Evolutionary conservation across 768 basidiomycete genomes (phyloP), one percentile per base, ranked within the genome.

Genomic region (Rubroboletus satanas): DNA sequence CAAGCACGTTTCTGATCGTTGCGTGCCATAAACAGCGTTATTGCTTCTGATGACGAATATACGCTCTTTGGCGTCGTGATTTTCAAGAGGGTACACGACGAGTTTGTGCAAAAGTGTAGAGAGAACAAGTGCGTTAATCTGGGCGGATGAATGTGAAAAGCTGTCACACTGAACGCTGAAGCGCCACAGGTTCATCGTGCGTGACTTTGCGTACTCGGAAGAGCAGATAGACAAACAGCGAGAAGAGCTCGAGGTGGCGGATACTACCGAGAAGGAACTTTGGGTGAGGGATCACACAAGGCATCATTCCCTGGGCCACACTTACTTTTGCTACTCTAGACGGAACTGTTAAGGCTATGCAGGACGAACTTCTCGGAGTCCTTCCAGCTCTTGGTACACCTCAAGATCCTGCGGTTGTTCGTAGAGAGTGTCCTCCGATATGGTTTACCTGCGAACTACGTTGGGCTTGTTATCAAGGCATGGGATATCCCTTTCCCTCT

Each of bases 281-380:
- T 98, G 97, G 97, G 95, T 96, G 66, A 61, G 85, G n/a, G 32
- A 42, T 21, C 26, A 8, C 15, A 11, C 29, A 18, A 36, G 35
- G 8, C 7, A 7, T 28, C 23, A 8, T 31, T 23, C 23, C 10
- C 33, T 23, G 28, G 9, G 37, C 37, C 17, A 3, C 32, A 32
- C 52, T 58, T 50, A 59, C 32, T 11, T 54, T 14, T 35, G 17
- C 42, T 26, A 23, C 29, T 18, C 49, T 62, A 98, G 95, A 90
- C 93, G 28, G 96, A 99, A 62, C 81, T 99, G 0, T 77, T 99
- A 26, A 83, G 90, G 62, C 71, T 98, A 36, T 86, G 95, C 36
- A 81, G 97, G 51, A 97, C 92, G 49, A 98, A 96, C 73, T 99
- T 98, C 71, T 95, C 94, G 0, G 97, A 99, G 75, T 86, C 94